Conservation (phyloP, 352 stramenopile species). For the Elongisporangium prolatum region DNA sequence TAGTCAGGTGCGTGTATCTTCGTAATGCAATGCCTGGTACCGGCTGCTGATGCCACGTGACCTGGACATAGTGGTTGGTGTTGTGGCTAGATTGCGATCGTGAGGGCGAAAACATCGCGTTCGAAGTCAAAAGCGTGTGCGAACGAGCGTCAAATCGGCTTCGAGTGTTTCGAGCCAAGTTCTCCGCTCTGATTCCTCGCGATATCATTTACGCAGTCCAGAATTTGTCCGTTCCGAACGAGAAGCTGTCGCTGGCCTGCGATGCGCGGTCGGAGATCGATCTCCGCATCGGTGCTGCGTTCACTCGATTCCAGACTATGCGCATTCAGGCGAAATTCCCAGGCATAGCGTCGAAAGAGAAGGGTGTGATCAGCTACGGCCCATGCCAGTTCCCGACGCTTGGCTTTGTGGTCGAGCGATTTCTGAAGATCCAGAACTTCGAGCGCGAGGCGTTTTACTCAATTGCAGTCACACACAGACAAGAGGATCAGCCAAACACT, state of each 20-base stretch:
- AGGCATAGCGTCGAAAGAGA: constrained; percentile 50
- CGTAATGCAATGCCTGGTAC: neutral
- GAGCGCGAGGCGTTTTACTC: constrained; percentile 95
- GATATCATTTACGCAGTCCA: constrained; percentile 90
- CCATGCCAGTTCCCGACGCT: constrained; percentile 99
- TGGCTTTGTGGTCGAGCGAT: constrained; percentile 94
- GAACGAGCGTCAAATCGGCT: constrained; percentile 64
- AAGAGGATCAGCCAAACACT: constrained; percentile 34
- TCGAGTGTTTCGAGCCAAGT: constrained; percentile 86
- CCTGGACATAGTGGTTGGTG: constrained; percentile 74
- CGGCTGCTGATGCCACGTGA: constrained; percentile 1
- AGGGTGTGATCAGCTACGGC: constrained; percentile 96
- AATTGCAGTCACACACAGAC: constrained; percentile 87
- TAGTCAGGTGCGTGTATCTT: constrained; percentile 39
- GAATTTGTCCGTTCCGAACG: constrained; percentile 70
- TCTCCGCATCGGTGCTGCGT: constrained; percentile 90
- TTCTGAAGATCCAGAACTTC: constrained; percentile 96
- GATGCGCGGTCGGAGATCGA: constrained; percentile 95
- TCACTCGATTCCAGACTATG: constrained; percentile 96
- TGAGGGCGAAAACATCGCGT: constrained; percentile 99
- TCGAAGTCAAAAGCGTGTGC: constrained; percentile 93
- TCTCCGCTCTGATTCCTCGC: constrained; percentile 90
- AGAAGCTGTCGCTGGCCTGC: constrained; percentile 78
- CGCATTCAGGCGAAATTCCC: constrained; percentile 86
- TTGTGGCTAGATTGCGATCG: constrained; percentile 99